Base-by-base conservation (phyloP, 768 basidiomycete species). In the Mycena albidolilacea region DNA sequence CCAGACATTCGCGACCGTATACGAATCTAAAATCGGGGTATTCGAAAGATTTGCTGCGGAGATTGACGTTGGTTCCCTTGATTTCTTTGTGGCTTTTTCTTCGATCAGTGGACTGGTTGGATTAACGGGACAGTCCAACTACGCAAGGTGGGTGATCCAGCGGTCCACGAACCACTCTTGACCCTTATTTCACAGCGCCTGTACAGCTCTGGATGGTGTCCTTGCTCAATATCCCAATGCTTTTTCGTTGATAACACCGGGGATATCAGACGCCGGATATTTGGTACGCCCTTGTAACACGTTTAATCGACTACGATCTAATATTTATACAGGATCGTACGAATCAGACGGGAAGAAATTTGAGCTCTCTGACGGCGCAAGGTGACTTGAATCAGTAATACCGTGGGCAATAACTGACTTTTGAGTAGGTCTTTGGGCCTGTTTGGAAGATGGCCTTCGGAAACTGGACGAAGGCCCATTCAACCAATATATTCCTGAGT, bases 221-320 rank as follows among this genome's bases (percentile, higher is more conserved):
- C 70, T 71, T 6, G 64, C 57, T 14, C 14, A 41, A 1, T 66
- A 71, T 35, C 8, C 17, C 11, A 71, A 71, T 61, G 70, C 70
- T 5, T 71, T 71, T 71, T 71, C 70, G n/a, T 17, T 71, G 15
- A 60, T 71, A 3, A 61, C 64, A 17, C 70, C 70, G 1, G 64
- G 70, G 0, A 66, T 71, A 3, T 59, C 23, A 8, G 70, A 61
- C 19, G 64, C 39, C 14, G 70, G 70, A 23, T 71, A 50, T 44
- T 9, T 71, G 35, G 70, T 61, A 21, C 0, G 55, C 37, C 14
- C 2, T 15, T 1, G 14, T 17, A 30, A 30, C 41, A 43, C 41
- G 41, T 10, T 43, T 9, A 14, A 43, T 43, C 41, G 9, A 9
- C 41, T 43, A 30, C 30, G 30, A 30, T 30, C 30, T 30, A 30